Evolutionary conservation across 345 rosid genomes (phyloP), one percentile per base, ranked within the genome.

Genomic region (Clarkia xantiana): DNA sequence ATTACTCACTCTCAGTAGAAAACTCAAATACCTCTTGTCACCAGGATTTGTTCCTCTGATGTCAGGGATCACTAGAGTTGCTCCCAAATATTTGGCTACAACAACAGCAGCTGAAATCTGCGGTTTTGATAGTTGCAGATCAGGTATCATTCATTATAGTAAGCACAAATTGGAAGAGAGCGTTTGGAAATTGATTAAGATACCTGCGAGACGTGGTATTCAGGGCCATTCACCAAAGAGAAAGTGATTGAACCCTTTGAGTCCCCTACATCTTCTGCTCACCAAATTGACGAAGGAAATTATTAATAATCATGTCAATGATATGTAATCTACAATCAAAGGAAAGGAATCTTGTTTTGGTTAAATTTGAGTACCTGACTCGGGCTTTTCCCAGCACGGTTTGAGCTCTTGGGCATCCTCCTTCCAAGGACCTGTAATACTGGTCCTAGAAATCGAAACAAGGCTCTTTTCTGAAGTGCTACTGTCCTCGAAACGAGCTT

Each of bases 131-230:
- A 47, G 36, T 29, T 5, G 36, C 36, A 3, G 8, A 29, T 29
- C 9, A 29, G 36, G 36, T 29, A 4, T 29, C 8, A 1, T 29
- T 29, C 1, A 3, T 29, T 29, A 29, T 29, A 10, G 36, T 29
- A 29, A 29, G 36, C 8, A 7, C 4, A 29, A 5, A 7, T 29
- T 29, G 9, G 4, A 29, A 29, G 36, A 29, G 6, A 22, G 25
- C 5, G 25, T 22, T 22, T 22, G 25, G 34, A 8, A 55, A 46
- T 39, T 11, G 4, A 12, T 29, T 10, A 36, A 10, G 7, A 44
- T 74, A 87, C 99, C 97, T 93, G 97, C 11, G 99, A 93, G 55
- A 93, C 76, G 63, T 93, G 99, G 67, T 87, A 93, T 61, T 84
- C 97, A 13, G 97, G 97, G 51, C 99, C 99, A 66, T 82, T 93